Percentiles rank a stretch among this genome's conserved stretches.
These are phyloP conservation scores for Metschnikowia orientalis DNA, from an alignment of 805 yeast genomes.

Conservation along the genomic window DNA sequence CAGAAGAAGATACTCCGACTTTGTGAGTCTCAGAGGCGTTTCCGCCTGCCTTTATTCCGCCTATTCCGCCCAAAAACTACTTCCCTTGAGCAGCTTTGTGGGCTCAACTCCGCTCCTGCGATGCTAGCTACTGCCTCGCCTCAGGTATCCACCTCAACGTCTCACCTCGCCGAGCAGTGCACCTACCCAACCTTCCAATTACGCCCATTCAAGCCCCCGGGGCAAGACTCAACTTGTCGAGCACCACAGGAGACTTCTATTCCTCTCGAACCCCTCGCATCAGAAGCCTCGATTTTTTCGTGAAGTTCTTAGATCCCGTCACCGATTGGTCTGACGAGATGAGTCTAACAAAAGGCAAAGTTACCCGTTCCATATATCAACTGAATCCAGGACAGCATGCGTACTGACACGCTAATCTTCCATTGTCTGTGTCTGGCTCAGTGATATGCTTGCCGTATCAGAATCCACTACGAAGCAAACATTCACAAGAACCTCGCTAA, in stretches of 20 bases:
- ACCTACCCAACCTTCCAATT: constrained; percentile 13
- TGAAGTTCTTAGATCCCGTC: constrained; percentile 80
- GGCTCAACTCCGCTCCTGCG: constrained; percentile 5
- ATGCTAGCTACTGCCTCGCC: background rate
- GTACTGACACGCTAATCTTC: constrained; percentile 29
- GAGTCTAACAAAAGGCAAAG: constrained; percentile 30
- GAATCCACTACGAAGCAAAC: constrained; percentile 18
- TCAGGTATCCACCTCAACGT: constrained; percentile 3
- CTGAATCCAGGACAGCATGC: constrained; percentile 46
- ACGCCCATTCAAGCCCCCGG: constrained; percentile 39
- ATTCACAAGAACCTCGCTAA: background rate
- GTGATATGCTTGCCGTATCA: constrained; percentile 28
- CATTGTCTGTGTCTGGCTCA: constrained; percentile 28
- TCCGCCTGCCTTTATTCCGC: constrained; percentile 85
- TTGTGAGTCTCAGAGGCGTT: constrained; percentile 73
- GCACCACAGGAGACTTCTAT: constrained; percentile 40
- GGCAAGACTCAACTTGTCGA: constrained; percentile 36
- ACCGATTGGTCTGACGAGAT: constrained; percentile 75
- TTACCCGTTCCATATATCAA: constrained; percentile 37
- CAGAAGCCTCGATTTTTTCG: constrained; percentile 56
- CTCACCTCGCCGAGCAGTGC: constrained; percentile 6
- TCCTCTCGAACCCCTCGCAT: constrained; percentile 58
- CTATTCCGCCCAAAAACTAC: constrained; percentile 67
- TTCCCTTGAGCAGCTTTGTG: constrained; percentile 35
- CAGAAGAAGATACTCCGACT: constrained; percentile 86